Evolutionary conservation across 2,329 filamentous ascomycete genomes (phyloP).

Genomic region (Teratosphaeria pseudoeucalypti): DNA sequence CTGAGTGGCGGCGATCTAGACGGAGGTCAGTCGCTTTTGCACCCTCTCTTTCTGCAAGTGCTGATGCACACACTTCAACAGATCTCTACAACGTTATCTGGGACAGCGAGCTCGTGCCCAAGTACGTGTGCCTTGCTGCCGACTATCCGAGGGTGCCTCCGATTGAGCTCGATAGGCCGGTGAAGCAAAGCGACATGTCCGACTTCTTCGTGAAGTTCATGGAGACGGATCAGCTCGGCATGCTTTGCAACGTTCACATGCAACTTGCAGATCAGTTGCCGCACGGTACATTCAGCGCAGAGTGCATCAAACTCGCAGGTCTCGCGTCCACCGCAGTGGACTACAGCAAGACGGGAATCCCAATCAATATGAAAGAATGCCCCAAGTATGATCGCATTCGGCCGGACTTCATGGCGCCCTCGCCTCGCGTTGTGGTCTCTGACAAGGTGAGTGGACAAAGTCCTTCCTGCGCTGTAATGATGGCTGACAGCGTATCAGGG

Average conservation of each 20-base stretch:
- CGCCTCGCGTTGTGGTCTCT: conserved; percentile 34
- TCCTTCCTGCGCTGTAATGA: not conserved
- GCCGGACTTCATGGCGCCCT: conserved; percentile 46
- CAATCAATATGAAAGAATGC: conserved; percentile 37
- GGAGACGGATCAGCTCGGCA: conserved; percentile 37
- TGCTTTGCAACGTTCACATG: conserved; percentile 32
- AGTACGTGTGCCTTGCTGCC: conserved; percentile 45
- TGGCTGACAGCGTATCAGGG: conserved; percentile 24
- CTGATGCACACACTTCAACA: not conserved
- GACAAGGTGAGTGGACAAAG: conserved; percentile 15
- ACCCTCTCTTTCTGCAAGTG: not conserved
- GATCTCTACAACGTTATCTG: conserved; percentile 70
- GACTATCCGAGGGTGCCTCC: conserved; percentile 56
- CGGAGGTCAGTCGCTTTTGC: conserved; percentile 39
- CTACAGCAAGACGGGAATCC: conserved; percentile 49
- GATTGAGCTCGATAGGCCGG: conserved; percentile 48
- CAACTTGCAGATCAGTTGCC: conserved; percentile 29
- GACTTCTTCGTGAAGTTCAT: conserved; percentile 75
- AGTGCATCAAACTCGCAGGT: conserved; percentile 29
- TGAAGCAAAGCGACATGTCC: conserved; percentile 57
- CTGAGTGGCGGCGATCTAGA: conserved; percentile 76
- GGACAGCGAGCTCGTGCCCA: conserved; percentile 46
- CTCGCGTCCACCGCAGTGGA: conserved; percentile 31
- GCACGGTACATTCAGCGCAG: conserved; percentile 21
- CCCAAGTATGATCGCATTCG: conserved; percentile 31